phyloP scores from a whole-genome alignment of 1,284 basidiomycete species.

The Ceratobasidium sp. region DNA sequence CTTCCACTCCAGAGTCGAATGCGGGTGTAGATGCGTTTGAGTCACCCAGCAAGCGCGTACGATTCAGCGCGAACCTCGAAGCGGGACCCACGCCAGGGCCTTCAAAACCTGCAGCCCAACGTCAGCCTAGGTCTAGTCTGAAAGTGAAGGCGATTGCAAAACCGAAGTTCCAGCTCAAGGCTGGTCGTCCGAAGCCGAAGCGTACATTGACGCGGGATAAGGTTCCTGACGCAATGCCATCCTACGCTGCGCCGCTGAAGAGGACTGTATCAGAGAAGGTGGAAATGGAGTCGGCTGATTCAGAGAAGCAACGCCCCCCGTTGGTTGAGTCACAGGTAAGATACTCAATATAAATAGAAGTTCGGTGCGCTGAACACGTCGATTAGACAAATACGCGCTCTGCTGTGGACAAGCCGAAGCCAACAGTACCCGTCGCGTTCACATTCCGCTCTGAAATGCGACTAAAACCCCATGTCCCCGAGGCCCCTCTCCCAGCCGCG shows the following conservation, averaged over 20 bases:
- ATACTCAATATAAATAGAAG: neutral
- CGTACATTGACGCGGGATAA: constrained; percentile 15
- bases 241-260: constrained; percentile 36
- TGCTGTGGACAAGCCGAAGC: constrained; percentile 9
- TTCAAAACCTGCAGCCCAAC: neutral
- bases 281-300: neutral
- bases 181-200: constrained; percentile 27
- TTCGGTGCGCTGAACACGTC: neutral
- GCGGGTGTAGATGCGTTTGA: neutral
- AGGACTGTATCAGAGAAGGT: constrained; percentile 8
- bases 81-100: constrained; percentile 26
- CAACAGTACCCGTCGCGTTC: constrained; percentile 34
- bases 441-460: constrained; percentile 39
- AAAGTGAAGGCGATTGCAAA: constrained; percentile 20
- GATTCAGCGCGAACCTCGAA: constrained; percentile 32
- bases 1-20: constrained; percentile 11
- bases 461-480: constrained; percentile 20
- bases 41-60: constrained; percentile 37
- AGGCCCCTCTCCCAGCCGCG: constrained; percentile 16
- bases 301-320: constrained; percentile 14
- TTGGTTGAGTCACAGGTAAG: constrained; percentile 32
- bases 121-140: constrained; percentile 27
- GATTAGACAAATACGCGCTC: constrained; percentile 24
- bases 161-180: constrained; percentile 22
- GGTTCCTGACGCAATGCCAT: neutral